A percentile compares a stretch with the other conserved stretches of the same genome.
Conservation (phyloP, 1,284 basidiomycete genomes). For the Cryptococcus jaspeensis region DNA sequence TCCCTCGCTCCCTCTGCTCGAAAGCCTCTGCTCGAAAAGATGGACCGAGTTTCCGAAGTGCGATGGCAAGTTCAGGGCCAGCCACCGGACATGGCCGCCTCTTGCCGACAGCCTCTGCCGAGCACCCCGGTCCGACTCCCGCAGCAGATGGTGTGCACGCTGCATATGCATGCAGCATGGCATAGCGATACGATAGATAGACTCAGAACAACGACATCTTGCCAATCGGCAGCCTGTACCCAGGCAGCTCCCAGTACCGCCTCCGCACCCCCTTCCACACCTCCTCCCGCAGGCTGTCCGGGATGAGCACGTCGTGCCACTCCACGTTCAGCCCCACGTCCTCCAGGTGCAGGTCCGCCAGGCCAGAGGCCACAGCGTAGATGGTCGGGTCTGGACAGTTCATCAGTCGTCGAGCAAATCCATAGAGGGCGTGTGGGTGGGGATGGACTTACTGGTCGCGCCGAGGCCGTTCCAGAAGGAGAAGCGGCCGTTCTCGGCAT, state of each 20-base stretch:
- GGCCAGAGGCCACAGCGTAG: conserved; percentile 86
- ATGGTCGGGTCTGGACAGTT: conserved; percentile 66
- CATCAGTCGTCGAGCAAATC: neutral
- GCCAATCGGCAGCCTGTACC: conserved; percentile 48
- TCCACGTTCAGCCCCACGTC: conserved; percentile 64
- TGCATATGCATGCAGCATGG: neutral
- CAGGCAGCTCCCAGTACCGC: conserved; percentile 51
- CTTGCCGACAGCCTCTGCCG: too few relatives aligned
- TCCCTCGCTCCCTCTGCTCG: too few relatives aligned
- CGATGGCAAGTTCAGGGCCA: too few relatives aligned
- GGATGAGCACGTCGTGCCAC: conserved; percentile 50
- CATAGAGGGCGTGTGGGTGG: neutral
- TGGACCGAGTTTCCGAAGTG: too few relatives aligned
- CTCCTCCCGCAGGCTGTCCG: conserved; percentile 46
- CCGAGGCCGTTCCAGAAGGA: conserved; percentile 97
- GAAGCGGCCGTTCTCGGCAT: conserved; percentile 72
- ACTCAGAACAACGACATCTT: conserved; percentile 33
- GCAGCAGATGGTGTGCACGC: too few relatives aligned
- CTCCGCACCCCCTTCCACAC: conserved; percentile 51
- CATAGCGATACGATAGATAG: neutral
- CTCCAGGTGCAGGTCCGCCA: conserved; percentile 81
- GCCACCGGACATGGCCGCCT: too few relatives aligned
- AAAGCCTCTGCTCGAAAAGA: too few relatives aligned
- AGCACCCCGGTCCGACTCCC: too few relatives aligned
- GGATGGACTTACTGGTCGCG: conserved; percentile 70